phyloP scores from a whole-genome alignment of 2,329 filamentous ascomycete genomes.

The Monosporascus sp. region DNA sequence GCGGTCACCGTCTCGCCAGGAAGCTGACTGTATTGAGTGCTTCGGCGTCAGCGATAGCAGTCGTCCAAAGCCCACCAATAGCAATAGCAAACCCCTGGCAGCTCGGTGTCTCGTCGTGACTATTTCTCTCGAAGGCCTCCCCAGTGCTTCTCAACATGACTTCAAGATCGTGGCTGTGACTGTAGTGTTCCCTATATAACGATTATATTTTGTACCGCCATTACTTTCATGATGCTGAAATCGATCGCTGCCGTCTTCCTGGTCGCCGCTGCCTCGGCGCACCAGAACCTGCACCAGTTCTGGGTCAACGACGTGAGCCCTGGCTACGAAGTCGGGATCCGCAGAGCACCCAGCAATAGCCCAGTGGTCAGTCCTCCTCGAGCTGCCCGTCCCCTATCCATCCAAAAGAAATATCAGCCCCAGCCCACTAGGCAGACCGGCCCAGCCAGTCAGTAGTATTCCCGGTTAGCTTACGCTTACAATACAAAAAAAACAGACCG shows the following conservation, averaged over 20 bases:
- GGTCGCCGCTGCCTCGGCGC: constrained; percentile 24
- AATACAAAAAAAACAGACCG: constrained; percentile 9
- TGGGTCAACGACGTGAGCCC: constrained; percentile 34
- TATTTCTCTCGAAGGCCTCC: not conserved
- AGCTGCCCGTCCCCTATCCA: too few relatives aligned
- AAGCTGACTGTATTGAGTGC: not conserved
- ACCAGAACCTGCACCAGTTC: constrained; percentile 37
- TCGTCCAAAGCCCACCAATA: not conserved
- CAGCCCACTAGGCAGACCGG: too few relatives aligned
- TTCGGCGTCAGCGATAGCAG: not conserved
- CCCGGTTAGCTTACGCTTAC: too few relatives aligned
- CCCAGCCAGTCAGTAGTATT: too few relatives aligned
- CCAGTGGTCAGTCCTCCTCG: constrained; percentile 14
- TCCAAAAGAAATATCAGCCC: too few relatives aligned
- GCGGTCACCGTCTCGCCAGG: not conserved
- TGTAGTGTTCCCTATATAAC: not conserved
- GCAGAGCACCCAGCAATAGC: constrained; percentile 22
- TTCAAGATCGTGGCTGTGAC: too few relatives aligned
- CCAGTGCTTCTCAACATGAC: not conserved
- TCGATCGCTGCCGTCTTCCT: constrained; percentile 18
- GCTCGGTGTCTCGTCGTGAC: not conserved
- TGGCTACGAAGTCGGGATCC: constrained; percentile 27
- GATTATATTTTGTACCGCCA: not conserved
- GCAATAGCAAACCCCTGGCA: not conserved
- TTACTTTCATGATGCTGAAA: constrained; percentile 20